Conservation (phyloP, 345 rosid species). For the Linum lewisii region DNA sequence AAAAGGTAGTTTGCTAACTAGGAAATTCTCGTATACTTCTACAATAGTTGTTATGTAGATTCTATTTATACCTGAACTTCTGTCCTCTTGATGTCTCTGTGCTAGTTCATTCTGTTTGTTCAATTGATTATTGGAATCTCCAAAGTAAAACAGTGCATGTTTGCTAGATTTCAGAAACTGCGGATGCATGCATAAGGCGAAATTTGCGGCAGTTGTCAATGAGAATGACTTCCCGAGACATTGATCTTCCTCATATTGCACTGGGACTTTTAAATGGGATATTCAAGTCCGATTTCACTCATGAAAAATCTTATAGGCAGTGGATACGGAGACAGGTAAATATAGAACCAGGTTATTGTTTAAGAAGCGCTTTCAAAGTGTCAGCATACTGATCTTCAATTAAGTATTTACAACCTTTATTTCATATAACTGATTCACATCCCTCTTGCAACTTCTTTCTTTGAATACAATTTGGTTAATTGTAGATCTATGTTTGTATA, state of each 20-base stretch:
- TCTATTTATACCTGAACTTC: background rate
- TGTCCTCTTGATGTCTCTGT: background rate
- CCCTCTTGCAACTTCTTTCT: too few relatives aligned
- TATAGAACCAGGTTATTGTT: slow-evolving; percentile 9
- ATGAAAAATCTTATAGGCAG: slow-evolving; percentile 65
- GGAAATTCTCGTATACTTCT: too few relatives aligned
- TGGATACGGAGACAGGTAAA: slow-evolving; percentile 91
- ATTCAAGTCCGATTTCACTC: slow-evolving; percentile 68
- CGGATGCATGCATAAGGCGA: slow-evolving; percentile 63
- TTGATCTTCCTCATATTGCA: slow-evolving; percentile 72
- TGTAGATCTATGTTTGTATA: too few relatives aligned
- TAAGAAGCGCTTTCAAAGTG: background rate
- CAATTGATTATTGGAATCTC: slow-evolving; percentile 15
- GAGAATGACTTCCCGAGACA: slow-evolving; percentile 38
- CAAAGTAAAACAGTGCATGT: slow-evolving; percentile 12
- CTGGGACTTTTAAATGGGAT: slow-evolving; percentile 75
- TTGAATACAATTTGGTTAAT: too few relatives aligned
- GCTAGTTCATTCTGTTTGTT: background rate
- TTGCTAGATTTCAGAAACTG: slow-evolving; percentile 78
- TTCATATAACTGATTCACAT: too few relatives aligned
- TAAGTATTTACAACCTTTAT: too few relatives aligned
- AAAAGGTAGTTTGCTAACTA: too few relatives aligned
- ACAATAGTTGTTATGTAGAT: background rate
- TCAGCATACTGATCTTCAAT: background rate
- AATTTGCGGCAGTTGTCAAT: slow-evolving; percentile 60